These are phyloP conservation scores for Wickerhamomyces alni DNA, from an alignment of 805 yeast species.

Conservation along the genomic window DNA sequence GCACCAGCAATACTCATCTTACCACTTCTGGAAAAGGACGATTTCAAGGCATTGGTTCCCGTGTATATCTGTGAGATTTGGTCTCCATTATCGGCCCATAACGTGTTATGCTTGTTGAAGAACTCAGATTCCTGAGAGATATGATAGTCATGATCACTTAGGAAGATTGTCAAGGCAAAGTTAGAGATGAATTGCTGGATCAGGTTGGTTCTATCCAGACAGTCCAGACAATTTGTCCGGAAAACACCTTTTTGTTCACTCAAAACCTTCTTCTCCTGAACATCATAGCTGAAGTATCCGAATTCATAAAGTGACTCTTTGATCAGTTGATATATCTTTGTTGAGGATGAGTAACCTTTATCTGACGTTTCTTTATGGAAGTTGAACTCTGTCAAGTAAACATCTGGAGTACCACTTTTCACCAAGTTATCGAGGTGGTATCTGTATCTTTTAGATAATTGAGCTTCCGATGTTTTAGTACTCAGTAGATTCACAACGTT, in stretches of 20 bases:
- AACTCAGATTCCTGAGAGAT: slow-evolving; percentile 44
- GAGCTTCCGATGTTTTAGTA: slow-evolving; percentile 71
- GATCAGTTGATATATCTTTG: slow-evolving; percentile 57
- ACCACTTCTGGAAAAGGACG: slow-evolving; percentile 91
- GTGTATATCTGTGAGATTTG: slow-evolving; percentile 93
- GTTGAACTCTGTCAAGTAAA: slow-evolving; percentile 77
- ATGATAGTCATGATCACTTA: slow-evolving; percentile 35
- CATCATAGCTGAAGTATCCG: slow-evolving; percentile 79
- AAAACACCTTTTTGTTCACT: slow-evolving; percentile 87
- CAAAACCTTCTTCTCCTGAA: slow-evolving; percentile 42
- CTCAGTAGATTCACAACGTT: slow-evolving; percentile 87
- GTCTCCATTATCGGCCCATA: slow-evolving; percentile 99
- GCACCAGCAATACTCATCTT: slow-evolving; percentile 97
- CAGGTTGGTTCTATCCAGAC: slow-evolving; percentile 90
- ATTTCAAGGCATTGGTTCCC: slow-evolving; percentile 94
- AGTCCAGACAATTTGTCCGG: slow-evolving; percentile 90
- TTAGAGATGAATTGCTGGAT: slow-evolving; percentile 79
- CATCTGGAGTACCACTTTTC: slow-evolving; percentile 29
- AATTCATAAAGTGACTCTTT: slow-evolving; percentile 65
- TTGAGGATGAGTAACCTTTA: slow-evolving; percentile 83
- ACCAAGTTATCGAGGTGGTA: slow-evolving; percentile 42
- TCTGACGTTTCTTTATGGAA: slow-evolving; percentile 91
- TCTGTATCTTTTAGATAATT: slow-evolving; percentile 59
- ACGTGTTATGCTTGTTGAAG: slow-evolving; percentile 66
- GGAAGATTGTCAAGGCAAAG: slow-evolving; percentile 55